phyloP scores from a whole-genome alignment of 1,284 basidiomycete genomes.

The Anthracocystis setariae region DNA sequence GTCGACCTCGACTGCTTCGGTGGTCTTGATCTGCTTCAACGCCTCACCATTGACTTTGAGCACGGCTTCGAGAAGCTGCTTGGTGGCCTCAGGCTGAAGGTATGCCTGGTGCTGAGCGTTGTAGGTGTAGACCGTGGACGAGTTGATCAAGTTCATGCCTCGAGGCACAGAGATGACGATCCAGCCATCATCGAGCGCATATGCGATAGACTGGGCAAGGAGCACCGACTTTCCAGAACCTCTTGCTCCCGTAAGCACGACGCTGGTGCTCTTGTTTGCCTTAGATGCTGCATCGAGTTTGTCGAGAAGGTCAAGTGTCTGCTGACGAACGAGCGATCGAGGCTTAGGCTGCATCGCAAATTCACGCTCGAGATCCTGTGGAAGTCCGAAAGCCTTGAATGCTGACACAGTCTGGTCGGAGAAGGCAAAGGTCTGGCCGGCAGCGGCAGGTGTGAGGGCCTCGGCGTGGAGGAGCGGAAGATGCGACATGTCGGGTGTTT shows the following conservation, averaged over 20 bases:
- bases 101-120: conserved; percentile 81
- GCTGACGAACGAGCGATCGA: conserved; percentile 49
- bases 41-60: conserved; percentile 65
- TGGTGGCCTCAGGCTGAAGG: conserved; percentile 74
- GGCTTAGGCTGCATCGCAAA: conserved; percentile 47
- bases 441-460: conserved; percentile 32
- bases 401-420: conserved; percentile 44
- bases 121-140: conserved; percentile 79
- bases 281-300: conserved; percentile 48
- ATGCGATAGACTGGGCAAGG: conserved; percentile 81
- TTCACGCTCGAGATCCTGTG: conserved; percentile 51
- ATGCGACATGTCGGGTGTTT: conserved; percentile 55
- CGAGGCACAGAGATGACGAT: conserved; percentile 88
- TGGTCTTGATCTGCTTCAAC: conserved; percentile 31
- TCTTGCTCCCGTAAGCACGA: conserved; percentile 71
- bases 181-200: conserved; percentile 79
- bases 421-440: conserved; percentile 53
- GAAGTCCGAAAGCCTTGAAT: conserved; percentile 54
- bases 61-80: conserved; percentile 66
- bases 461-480: conserved; percentile 49
- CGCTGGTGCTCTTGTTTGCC: conserved; percentile 14
- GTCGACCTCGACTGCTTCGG: conserved; percentile 34
- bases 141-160: conserved; percentile 81
- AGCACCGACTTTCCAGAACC: conserved; percentile 87
- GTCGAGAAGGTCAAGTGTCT: conserved; percentile 55